Percentiles rank a stretch among this genome's conserved stretches.
Conservation (phyloP, 768 basidiomycete genomes). For the Heimioporus sp. region DNA sequence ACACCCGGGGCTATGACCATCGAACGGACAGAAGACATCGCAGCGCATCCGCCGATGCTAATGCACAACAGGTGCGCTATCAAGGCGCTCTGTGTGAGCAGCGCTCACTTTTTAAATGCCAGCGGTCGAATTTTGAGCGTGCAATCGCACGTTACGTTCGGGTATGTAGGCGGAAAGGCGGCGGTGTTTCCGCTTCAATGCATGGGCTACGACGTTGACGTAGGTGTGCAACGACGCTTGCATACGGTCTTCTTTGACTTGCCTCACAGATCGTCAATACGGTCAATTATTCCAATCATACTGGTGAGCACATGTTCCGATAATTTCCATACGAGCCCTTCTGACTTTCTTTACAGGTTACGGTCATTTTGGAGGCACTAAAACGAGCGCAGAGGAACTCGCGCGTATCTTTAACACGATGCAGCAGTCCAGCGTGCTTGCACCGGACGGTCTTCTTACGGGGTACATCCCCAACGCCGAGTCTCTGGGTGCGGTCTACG, state of each 20-base stretch:
- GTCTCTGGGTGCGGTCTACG: conserved; percentile 63
- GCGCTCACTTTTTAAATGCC: conserved; percentile 5
- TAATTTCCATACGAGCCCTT: no score
- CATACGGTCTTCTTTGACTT: conserved; percentile 1
- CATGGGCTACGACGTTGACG: conserved; percentile 95
- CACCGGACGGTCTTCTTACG: conserved; percentile 74
- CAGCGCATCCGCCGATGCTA: no score
- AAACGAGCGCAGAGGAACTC: conserved; percentile 77
- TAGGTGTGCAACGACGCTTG: conserved; percentile 34
- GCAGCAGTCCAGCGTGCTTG: conserved; percentile 72
- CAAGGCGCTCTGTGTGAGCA: no score
- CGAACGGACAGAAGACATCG: neutral
- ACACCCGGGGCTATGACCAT: neutral
- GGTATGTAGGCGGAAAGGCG: conserved; percentile 89
- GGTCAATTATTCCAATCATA: conserved; percentile 94
- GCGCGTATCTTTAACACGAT: conserved; percentile 68
- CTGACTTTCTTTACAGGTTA: conserved; percentile 55
- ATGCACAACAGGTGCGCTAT: no score
- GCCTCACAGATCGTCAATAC: conserved; percentile 74
- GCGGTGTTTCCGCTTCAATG: conserved; percentile 77
- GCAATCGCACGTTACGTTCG: conserved; percentile 91
- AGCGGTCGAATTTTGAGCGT: conserved; percentile 75
- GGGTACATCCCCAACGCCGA: conserved; percentile 90
- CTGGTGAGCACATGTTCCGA: conserved; percentile 48
- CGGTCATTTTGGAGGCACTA: conserved; percentile 75